Percentiles rank a stretch among this genome's conserved stretches.
phyloP scores from a whole-genome alignment of 2,329 filamentous ascomycete species.

The Beauveria sp. region DNA sequence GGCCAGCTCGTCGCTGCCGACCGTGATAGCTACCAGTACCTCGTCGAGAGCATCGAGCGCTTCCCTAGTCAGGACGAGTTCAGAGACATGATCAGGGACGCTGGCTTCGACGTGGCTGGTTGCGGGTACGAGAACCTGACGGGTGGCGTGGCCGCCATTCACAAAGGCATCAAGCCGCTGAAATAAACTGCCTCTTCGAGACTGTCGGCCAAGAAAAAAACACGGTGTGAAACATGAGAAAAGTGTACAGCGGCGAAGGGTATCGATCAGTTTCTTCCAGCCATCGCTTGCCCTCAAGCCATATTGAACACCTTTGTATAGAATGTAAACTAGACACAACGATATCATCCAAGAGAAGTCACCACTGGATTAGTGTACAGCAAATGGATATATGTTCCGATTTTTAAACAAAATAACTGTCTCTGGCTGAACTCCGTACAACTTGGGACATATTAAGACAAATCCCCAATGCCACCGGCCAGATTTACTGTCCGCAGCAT shows the following conservation, averaged over 20 bases:
- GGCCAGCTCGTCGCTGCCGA: conserved; percentile 92
- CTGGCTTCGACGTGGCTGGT: conserved; percentile 79
- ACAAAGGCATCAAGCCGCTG: conserved; percentile 85
- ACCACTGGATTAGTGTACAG: neutral
- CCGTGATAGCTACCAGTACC: conserved; percentile 92
- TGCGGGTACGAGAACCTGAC: conserved; percentile 85
- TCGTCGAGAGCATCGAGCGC: conserved; percentile 93
- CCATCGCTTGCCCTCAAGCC: neutral
- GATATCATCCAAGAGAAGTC: neutral
- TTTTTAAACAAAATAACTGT: conserved; percentile 11
- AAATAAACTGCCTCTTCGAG: conserved; percentile 12
- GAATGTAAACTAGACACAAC: conserved; percentile 3
- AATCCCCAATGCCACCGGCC: conserved; percentile 10
- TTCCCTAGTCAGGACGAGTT: conserved; percentile 87
- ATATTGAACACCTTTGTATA: neutral
- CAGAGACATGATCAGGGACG: conserved; percentile 70
- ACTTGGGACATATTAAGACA: conserved; percentile 9
- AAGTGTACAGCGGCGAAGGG: neutral
- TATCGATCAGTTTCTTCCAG: neutral
- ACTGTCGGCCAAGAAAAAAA: neutral
- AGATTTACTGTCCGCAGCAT: conserved; percentile 4
- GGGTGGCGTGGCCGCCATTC: conserved; percentile 87
- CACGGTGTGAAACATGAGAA: neutral
- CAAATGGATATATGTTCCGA: conserved; percentile 7
- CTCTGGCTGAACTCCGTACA: conserved; percentile 12